A percentile compares a stretch with the other conserved stretches of the same genome.
Conservation (phyloP, 257 asterid genomes). For the Gynochthodes officinalis region DNA sequence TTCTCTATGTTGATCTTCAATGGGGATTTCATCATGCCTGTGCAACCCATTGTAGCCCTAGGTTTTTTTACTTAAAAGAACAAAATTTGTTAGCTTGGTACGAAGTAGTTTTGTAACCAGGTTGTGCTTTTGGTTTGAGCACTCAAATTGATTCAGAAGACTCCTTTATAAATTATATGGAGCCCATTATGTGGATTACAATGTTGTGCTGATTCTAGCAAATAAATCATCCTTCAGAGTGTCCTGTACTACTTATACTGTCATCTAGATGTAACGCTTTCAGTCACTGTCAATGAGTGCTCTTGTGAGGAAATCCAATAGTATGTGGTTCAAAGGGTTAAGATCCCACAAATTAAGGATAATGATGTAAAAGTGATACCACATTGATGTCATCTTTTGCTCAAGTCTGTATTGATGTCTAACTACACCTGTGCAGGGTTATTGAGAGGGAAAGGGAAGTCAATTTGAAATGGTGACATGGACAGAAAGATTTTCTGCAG, state of each 20-base stretch:
- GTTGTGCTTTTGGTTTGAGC: neutral
- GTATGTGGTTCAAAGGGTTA: neutral
- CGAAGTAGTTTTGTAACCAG: neutral
- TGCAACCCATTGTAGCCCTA: neutral
- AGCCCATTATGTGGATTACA: neutral
- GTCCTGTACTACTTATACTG: too few species aligned
- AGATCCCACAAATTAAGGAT: neutral
- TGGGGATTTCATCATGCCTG: neutral
- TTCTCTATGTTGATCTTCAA: neutral
- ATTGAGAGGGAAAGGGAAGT: conserved; percentile 36
- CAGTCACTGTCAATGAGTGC: neutral
- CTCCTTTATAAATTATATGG: neutral
- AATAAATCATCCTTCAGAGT: neutral
- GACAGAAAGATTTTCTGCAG: conserved; percentile 63
- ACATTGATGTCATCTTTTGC: neutral
- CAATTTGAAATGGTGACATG: conserved; percentile 47
- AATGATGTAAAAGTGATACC: neutral
- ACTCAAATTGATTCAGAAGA: neutral
- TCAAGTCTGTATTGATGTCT: neutral
- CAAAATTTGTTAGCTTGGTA: neutral
- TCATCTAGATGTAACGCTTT: neutral
- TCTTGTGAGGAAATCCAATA: neutral
- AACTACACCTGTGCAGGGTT: conserved; percentile 29
- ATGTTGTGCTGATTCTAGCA: neutral
- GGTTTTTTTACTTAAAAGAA: neutral